phyloP scores from a whole-genome alignment of 2,329 filamentous ascomycete genomes.

The Dothidotthia symphoricarpi region DNA sequence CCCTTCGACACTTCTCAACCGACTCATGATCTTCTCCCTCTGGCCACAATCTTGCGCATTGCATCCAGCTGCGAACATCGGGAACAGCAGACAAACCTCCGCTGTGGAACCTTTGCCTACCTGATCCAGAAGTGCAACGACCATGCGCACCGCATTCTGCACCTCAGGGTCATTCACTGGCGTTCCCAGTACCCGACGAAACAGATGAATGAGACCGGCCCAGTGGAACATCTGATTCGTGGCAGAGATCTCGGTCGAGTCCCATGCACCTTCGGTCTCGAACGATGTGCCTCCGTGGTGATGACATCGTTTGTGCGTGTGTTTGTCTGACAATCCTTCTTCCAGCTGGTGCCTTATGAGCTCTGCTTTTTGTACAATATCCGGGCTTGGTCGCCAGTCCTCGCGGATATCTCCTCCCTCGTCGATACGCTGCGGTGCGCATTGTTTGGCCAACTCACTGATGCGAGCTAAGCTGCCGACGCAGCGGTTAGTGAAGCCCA shows the following conservation, averaged over 20 bases:
- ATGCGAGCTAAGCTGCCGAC: conserved; percentile 70
- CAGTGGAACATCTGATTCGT: conserved; percentile 79
- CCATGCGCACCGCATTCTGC: conserved; percentile 60
- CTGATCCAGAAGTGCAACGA: conserved; percentile 61
- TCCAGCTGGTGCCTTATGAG: conserved; percentile 62
- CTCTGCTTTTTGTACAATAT: conserved; percentile 57
- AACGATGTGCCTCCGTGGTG: conserved; percentile 39
- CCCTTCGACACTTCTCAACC: conserved; percentile 66
- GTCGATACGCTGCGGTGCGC: conserved; percentile 64
- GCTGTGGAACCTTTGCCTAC: conserved; percentile 67
- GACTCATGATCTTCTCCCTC: conserved; percentile 60
- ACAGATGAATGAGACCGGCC: conserved; percentile 72
- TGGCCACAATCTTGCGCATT: conserved; percentile 61
- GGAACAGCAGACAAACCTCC: conserved; percentile 74
- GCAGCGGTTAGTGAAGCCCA: conserved; percentile 73
- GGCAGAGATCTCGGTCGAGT: conserved; percentile 64
- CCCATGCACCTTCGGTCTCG: conserved; percentile 50
- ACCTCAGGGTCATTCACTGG: conserved; percentile 59
- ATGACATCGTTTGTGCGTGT: conserved; percentile 44
- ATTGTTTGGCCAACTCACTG: conserved; percentile 67
- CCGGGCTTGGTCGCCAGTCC: conserved; percentile 59
- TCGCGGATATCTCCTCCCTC: conserved; percentile 50
- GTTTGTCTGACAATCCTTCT: conserved; percentile 46
- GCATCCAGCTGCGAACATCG: conserved; percentile 80
- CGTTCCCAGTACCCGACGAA: conserved; percentile 68